These are phyloP conservation scores for Teratosphaeria destructans DNA, from an alignment of 2,329 filamentous ascomycete species.

Conservation along the genomic window DNA sequence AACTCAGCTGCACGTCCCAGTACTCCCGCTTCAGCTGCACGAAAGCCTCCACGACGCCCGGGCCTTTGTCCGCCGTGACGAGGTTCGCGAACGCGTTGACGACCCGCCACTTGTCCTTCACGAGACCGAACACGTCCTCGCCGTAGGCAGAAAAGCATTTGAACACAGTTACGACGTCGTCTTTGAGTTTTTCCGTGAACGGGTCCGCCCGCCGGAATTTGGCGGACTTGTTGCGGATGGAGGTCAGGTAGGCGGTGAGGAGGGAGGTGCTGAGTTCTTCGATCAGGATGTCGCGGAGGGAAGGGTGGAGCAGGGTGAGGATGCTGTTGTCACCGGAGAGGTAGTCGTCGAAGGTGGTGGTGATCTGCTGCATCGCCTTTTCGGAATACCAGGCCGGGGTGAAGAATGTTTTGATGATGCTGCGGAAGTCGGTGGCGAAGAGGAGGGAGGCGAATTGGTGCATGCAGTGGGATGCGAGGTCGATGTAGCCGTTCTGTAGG, in stretches of 20 bases:
- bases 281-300: slow-evolving; percentile 79
- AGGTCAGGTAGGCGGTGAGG: slow-evolving; percentile 70
- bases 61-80: slow-evolving; percentile 63
- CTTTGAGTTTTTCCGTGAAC: slow-evolving; percentile 85
- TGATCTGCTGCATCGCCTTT: slow-evolving; percentile 80
- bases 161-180: slow-evolving; percentile 84
- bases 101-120: slow-evolving; percentile 88
- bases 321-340: slow-evolving; percentile 59
- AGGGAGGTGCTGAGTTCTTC: slow-evolving; percentile 91
- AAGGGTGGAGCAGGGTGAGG: slow-evolving; percentile 70
- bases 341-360: slow-evolving; percentile 92
- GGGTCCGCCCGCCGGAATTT: slow-evolving; percentile 81
- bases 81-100: slow-evolving; percentile 75
- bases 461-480: slow-evolving; percentile 88
- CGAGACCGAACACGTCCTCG: slow-evolving; percentile 58
- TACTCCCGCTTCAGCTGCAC: slow-evolving; percentile 74
- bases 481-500: slow-evolving; percentile 84
- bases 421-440: slow-evolving; percentile 78
- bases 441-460: slow-evolving; percentile 76
- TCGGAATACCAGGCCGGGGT: slow-evolving; percentile 74
- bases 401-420: slow-evolving; percentile 81
- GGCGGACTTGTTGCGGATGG: slow-evolving; percentile 79
- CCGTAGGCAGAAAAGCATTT: slow-evolving; percentile 60
- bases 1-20: slow-evolving; percentile 89
- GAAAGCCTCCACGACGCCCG: slow-evolving; percentile 65